Base-by-base conservation (phyloP, 2,329 filamentous ascomycete genomes). In the Leptoxyphium fumago region DNA sequence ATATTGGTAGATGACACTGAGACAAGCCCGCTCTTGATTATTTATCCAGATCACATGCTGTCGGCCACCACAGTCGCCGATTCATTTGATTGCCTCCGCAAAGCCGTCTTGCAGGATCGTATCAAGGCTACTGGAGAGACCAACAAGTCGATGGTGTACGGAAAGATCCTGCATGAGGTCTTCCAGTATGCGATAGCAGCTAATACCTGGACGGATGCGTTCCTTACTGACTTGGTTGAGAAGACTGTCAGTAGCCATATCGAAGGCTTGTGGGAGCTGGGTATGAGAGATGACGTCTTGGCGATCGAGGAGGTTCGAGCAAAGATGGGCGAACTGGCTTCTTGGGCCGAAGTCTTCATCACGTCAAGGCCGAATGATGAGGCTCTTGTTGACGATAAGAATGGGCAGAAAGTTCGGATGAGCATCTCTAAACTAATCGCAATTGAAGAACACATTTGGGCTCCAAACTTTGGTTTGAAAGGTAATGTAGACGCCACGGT, bases 371-470 rank as follows among this genome's bases (percentile, higher is more conserved):
- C 87, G 28, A 78, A 74, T 59, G 79, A 71, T 4, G 76, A 81
- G 51, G 87, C 86, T 2, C 60, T 85, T 36, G 81, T 93, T 18
- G 81, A 85, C 52, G 86, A 88, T 51, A 76, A 84, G 40, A 82
- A 87, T 56, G 82, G 82, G 36, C 77, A 82, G 43, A 82, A 80
- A 51, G 77, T 82, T 10, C 81, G 74, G 45, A 80, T 96, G 74
- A 87, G 84, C 52, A 80, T 98, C 52, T 93, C 81, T 56, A 98
- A 96, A 59, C 70, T 98, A 26, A 79, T 98, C 11, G 91, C 96
- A 58, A 84, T 98, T 9, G 91, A 98, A 61, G 91, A 98, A 62
- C 91, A 96, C 58, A 80, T 98, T 26, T 98, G 91, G 91, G 96
- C 89, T 6, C 91, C 91, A 0, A 89, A 87, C 77, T 98, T 94